Conservation (phyloP, 2,329 filamentous ascomycete genomes). For the Diplodia seriata region DNA sequence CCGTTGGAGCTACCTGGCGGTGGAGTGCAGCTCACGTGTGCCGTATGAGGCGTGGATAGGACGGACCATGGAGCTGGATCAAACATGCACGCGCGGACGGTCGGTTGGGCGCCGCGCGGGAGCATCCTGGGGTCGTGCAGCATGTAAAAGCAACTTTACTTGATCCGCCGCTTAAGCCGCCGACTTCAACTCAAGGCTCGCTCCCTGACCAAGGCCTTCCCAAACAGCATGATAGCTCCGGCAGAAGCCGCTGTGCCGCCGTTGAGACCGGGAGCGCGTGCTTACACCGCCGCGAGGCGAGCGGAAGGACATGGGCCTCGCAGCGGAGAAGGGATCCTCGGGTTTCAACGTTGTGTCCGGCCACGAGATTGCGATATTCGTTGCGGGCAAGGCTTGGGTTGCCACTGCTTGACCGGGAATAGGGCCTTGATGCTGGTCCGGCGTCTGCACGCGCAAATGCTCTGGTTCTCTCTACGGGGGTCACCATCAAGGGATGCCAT, state of each 20-base stretch:
- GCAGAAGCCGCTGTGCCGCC: conserved; percentile 8
- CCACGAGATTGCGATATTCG: neutral
- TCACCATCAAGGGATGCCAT: conserved; percentile 1
- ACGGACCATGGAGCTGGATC: conserved; percentile 12
- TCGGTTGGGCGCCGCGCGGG: conserved; percentile 14
- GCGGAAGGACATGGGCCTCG: conserved; percentile 10
- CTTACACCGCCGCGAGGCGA: conserved; percentile 24
- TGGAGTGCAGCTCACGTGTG: conserved; percentile 27
- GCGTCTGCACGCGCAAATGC: neutral
- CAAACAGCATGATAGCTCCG: conserved; percentile 10
- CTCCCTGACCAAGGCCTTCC: neutral
- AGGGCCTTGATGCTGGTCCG: neutral
- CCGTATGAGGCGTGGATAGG: conserved; percentile 7
- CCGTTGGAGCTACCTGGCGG: neutral
- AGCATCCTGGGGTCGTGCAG: conserved; percentile 9
- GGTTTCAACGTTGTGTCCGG: neutral
- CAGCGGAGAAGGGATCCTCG: neutral
- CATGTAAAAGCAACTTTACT: conserved; percentile 12
- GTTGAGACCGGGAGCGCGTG: conserved; percentile 9
- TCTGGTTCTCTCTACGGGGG: neutral
- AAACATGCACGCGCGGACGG: conserved; percentile 19
- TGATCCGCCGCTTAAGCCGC: conserved; percentile 19
- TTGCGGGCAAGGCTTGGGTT: neutral
- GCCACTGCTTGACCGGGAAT: conserved; percentile 1
- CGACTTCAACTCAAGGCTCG: conserved; percentile 10